phyloP scores from a whole-genome alignment of 2,329 filamentous ascomycete genomes.

The Furcasterigmium furcatum region DNA sequence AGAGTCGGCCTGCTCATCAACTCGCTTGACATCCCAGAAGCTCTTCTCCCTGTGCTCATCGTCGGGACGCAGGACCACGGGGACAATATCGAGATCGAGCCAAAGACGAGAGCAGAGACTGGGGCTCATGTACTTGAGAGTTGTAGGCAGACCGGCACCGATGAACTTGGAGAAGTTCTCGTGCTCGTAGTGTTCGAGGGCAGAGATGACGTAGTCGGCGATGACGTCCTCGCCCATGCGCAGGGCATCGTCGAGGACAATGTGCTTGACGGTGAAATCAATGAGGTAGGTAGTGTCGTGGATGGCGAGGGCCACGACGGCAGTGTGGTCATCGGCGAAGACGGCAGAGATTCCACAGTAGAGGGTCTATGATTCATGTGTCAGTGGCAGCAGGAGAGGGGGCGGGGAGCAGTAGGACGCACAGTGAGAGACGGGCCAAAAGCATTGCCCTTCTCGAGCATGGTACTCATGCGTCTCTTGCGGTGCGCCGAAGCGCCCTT shows the following conservation, averaged over 20 bases:
- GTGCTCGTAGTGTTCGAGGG: slow-evolving; percentile 57
- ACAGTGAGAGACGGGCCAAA: slow-evolving; percentile 45
- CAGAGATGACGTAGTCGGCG: slow-evolving; percentile 55
- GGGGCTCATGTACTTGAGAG: slow-evolving; percentile 58
- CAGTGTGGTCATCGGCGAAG: slow-evolving; percentile 44
- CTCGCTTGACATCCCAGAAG: slow-evolving; percentile 52
- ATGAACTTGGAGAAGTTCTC: slow-evolving; percentile 71
- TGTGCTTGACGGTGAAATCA: slow-evolving; percentile 65
- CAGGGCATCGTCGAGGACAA: slow-evolving; percentile 39
- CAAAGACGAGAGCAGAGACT: slow-evolving; percentile 68
- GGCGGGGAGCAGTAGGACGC: slow-evolving; percentile 15
- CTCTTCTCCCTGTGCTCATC: slow-evolving; percentile 36
- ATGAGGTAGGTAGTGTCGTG: slow-evolving; percentile 74
- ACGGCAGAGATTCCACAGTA: slow-evolving; percentile 61
- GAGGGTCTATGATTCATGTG: slow-evolving; percentile 39
- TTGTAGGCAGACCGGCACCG: slow-evolving; percentile 65
- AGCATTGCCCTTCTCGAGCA: slow-evolving; percentile 37
- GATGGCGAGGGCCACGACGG: slow-evolving; percentile 63
- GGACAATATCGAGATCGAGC: slow-evolving; percentile 73
- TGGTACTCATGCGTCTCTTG: slow-evolving; percentile 41
- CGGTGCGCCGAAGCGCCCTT: slow-evolving; percentile 41
- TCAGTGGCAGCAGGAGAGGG: background rate
- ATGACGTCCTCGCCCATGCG: slow-evolving; percentile 42
- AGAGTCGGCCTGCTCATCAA: slow-evolving; percentile 79
- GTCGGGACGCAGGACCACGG: slow-evolving; percentile 58